phyloP scores from a whole-genome alignment of 2,329 filamentous ascomycete genomes.

The Ophiostoma montium region DNA sequence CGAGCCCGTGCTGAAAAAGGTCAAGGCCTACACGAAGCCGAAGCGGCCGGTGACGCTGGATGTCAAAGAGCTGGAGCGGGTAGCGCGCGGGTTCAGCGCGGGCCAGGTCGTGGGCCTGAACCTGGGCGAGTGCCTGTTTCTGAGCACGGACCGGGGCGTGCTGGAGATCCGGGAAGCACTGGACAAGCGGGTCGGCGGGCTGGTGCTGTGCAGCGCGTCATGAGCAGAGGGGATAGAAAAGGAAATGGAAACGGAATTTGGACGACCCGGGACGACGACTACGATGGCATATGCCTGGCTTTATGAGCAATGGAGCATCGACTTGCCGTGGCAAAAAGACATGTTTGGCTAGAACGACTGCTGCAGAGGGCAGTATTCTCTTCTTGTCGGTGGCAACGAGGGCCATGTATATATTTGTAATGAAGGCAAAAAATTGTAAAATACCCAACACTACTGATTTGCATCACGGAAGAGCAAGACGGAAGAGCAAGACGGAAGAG shows the following conservation, averaged over 20 bases:
- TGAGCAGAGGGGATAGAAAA: slow-evolving; percentile 20
- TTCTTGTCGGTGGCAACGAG: too few species aligned
- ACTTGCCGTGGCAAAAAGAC: too few species aligned
- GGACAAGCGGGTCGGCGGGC: slow-evolving; percentile 64
- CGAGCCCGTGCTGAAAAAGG: slow-evolving; percentile 57
- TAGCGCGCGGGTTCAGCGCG: slow-evolving; percentile 55
- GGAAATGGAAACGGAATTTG: not conserved
- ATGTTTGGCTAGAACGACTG: too few species aligned
- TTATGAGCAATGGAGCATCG: too few species aligned
- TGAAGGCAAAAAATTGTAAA: not conserved
- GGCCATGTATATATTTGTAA: not conserved
- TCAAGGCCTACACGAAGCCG: slow-evolving; percentile 57
- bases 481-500: too few species aligned
- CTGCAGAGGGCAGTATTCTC: too few species aligned
- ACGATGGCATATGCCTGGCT: not conserved
- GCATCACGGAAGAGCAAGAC: too few species aligned
- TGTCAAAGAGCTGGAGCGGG: slow-evolving; percentile 43
- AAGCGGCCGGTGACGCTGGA: slow-evolving; percentile 57
- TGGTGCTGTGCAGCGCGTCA: slow-evolving; percentile 59
- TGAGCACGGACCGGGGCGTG: slow-evolving; percentile 64
- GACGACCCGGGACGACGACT: not conserved
- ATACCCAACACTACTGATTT: too few species aligned
- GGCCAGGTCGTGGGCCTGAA: slow-evolving; percentile 62
- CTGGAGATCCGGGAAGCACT: slow-evolving; percentile 74
- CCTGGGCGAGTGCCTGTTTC: slow-evolving; percentile 69